Conservation (phyloP, 2,329 filamentous ascomycete species). For the Fusarium equiseti region DNA sequence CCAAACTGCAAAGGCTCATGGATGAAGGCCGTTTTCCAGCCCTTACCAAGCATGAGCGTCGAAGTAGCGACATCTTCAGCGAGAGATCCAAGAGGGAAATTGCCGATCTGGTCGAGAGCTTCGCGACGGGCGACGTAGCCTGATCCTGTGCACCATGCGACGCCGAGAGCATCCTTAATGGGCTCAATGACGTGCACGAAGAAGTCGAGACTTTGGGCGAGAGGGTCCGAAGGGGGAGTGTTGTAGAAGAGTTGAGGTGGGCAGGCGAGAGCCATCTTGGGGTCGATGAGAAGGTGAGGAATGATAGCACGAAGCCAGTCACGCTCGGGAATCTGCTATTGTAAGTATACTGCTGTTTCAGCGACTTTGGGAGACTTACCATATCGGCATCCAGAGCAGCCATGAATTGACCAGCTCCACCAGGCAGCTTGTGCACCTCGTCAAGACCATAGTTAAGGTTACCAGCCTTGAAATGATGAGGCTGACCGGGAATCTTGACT, state of each 20-base stretch:
- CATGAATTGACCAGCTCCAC: conserved; percentile 68
- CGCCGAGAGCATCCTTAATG: conserved; percentile 63
- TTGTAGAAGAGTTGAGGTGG: conserved; percentile 74
- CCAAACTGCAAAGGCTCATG: conserved; percentile 72
- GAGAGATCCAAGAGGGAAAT: conserved; percentile 70
- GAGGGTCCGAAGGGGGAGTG: conserved; percentile 67
- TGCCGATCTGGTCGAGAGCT: conserved; percentile 71
- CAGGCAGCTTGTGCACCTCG: conserved; percentile 62
- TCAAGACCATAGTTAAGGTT: conserved; percentile 72
- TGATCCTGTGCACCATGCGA: conserved; percentile 74
- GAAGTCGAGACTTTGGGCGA: conserved; percentile 68
- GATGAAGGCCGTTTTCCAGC: conserved; percentile 72
- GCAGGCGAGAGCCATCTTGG: conserved; percentile 69
- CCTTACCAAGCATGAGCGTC: conserved; percentile 67
- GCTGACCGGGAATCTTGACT: conserved; percentile 60
- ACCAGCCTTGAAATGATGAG: conserved; percentile 72
- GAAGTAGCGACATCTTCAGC: conserved; percentile 72
- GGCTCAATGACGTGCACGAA: conserved; percentile 67
- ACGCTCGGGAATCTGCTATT: conserved; percentile 65
- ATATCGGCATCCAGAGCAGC: conserved; percentile 76
- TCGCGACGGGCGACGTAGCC: conserved; percentile 70
- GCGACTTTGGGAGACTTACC: conserved; percentile 52
- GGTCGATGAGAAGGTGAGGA: conserved; percentile 69
- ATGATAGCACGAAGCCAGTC: conserved; percentile 70
- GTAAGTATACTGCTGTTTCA: conserved; percentile 18